Conservation (phyloP, 495 filamentous ascomycete species). For the Penicillium nucicola region DNA sequence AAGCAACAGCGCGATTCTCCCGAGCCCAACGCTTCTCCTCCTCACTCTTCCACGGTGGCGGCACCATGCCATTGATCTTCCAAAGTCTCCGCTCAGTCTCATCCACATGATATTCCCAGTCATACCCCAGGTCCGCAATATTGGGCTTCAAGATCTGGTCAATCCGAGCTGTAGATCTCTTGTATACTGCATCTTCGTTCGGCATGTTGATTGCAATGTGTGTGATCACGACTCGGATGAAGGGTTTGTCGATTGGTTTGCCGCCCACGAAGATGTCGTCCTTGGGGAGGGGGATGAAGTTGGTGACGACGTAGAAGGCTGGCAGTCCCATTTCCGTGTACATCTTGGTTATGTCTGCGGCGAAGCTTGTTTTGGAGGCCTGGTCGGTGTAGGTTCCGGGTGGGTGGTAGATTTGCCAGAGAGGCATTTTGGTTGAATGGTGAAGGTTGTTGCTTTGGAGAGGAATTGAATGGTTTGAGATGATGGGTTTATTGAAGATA, state of each 20-base stretch:
- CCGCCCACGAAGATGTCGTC: slow-evolving; percentile 14
- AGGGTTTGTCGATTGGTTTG: slow-evolving; percentile 7
- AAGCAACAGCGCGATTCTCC: slow-evolving; percentile 13
- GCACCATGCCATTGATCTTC: slow-evolving; percentile 27
- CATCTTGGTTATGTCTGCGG: slow-evolving; percentile 23
- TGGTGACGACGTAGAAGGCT: slow-evolving; percentile 27
- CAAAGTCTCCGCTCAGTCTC: slow-evolving; percentile 25
- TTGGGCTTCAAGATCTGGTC: slow-evolving; percentile 20
- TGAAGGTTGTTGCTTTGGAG: neutral
- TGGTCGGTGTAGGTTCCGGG: slow-evolving; percentile 10
- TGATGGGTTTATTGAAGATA: too few relatives aligned
- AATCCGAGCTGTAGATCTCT: slow-evolving; percentile 6
- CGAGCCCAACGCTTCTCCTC: slow-evolving; percentile 22
- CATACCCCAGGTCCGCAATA: slow-evolving; percentile 19
- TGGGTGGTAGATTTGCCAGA: slow-evolving; percentile 30
- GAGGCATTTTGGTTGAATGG: slow-evolving; percentile 19
- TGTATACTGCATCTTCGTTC: slow-evolving; percentile 5
- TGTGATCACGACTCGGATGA: slow-evolving; percentile 20
- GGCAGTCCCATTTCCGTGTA: slow-evolving; percentile 22
- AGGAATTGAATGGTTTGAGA: too few relatives aligned
- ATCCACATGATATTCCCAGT: slow-evolving; percentile 27
- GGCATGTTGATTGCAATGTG: slow-evolving; percentile 19
- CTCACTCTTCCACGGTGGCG: slow-evolving; percentile 16
- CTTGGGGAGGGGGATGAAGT: slow-evolving; percentile 14
- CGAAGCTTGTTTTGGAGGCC: slow-evolving; percentile 15